Evolutionary conservation across 805 yeast species (phyloP), one percentile per base, ranked within the genome.

Genomic region (Teunomyces pallodes): DNA sequence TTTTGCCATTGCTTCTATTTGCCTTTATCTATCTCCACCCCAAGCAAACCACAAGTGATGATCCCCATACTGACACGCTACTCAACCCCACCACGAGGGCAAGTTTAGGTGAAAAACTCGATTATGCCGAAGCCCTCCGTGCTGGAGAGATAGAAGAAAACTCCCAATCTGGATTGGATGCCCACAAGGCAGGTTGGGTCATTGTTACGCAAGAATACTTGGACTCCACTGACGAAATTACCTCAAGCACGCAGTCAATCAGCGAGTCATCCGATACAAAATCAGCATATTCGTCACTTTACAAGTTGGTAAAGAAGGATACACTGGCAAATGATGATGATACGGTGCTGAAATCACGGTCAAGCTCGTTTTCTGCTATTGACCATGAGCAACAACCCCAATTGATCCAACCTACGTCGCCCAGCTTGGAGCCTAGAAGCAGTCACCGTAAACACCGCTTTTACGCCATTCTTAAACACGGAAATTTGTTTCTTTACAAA

Each of bases 401-500:
- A 5, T n/a, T 10, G 29, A 29, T 12, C 13, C 20, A 14, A 10
- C 42, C 46, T 7, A 17, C 42, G 8, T 33, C 29, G 14, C 42
- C 52, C 7, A 30, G 41, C 8, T 27, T 36, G 30, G 52, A 55
- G 36, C 46, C 49, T 43, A 60, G 54, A 17, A 49, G 59, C 17
- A 56, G 61, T 4, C 69, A 64, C 20, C 76, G 72, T 55, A 83
- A 81, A 57, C 87, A 84, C 59, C 69, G 82, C 36, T 87, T 75
- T 59, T 87, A 68, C 62, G 91, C 85, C 1, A 82, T 87, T 0
- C 70, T 90, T 45, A 86, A 87, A 58, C 97, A 91, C 59, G 96
- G 97, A 0, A 90, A 90, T 60, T 67, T 94, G 46, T 89, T 91
- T 60, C 70, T 94, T n/a, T 92, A 88, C 67, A 81, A 81, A 50